These are phyloP conservation scores for Monilinia laxa DNA, from an alignment of 2,329 filamentous ascomycete species.

Conservation along the genomic window DNA sequence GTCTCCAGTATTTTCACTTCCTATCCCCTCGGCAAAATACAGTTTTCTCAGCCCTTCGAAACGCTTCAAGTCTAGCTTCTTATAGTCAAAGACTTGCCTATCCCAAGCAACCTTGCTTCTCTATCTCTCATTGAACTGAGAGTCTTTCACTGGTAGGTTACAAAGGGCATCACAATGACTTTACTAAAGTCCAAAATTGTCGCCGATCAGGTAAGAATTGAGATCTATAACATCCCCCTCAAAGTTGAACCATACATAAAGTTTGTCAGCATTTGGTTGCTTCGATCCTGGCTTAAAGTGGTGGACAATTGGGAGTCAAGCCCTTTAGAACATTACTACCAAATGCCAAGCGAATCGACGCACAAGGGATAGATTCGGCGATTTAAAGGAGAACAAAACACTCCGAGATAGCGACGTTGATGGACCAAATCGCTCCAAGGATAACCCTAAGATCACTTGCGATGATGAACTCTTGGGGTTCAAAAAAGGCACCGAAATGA, in stretches of 20 bases:
- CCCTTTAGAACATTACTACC: slow-evolving; percentile 29
- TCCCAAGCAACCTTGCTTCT: no score
- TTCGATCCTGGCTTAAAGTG: not conserved
- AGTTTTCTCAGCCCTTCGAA: no score
- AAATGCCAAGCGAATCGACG: not conserved
- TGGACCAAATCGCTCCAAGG: slow-evolving; percentile 34
- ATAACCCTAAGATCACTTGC: slow-evolving; percentile 33
- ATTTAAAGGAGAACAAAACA: slow-evolving; percentile 30
- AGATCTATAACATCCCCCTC: not conserved
- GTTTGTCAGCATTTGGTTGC: not conserved
- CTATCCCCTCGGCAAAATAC: no score
- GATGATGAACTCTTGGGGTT: slow-evolving; percentile 28
- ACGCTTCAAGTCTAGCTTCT: no score
- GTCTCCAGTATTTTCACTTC: no score
- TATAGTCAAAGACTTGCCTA: no score
- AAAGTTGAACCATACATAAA: not conserved
- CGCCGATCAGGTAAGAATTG: no score
- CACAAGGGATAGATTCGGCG: slow-evolving; percentile 29
- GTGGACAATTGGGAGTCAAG: not conserved
- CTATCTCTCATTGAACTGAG: no score
- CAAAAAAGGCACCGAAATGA: slow-evolving; percentile 31
- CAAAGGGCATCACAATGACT: no score
- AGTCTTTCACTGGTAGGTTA: no score
- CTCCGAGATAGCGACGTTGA: slow-evolving; percentile 34
- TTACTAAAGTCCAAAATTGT: no score